Evolutionary conservation across 495 filamentous ascomycete species (phyloP).

Genomic region (Hypoxylon cercidicola): DNA sequence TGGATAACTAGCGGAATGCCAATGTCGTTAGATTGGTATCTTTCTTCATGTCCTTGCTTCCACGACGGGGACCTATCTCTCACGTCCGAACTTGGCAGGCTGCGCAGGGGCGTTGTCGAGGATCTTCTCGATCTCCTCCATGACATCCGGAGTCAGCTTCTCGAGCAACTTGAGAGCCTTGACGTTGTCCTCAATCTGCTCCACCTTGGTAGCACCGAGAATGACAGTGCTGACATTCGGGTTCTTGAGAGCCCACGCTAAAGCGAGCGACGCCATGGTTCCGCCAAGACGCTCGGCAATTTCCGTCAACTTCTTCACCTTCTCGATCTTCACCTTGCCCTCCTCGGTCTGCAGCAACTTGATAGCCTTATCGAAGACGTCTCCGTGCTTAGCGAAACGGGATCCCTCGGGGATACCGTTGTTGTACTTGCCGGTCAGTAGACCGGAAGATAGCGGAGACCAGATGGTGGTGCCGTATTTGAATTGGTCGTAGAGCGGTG

Average conservation of each 20-base stretch:
- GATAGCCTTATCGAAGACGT: constrained; percentile 52
- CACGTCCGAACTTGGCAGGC: constrained; percentile 26
- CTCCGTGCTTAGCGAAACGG: constrained; percentile 60
- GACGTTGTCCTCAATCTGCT: constrained; percentile 77
- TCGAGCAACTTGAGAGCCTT: constrained; percentile 70
- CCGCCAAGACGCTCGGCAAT: constrained; percentile 74
- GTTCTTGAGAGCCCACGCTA: constrained; percentile 83
- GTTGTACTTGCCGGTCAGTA: constrained; percentile 86
- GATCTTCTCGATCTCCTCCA: constrained; percentile 74
- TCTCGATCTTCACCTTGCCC: constrained; percentile 51
- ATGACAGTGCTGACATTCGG: constrained; percentile 78
- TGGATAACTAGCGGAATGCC: too few relatives aligned
- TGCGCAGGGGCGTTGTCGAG: constrained; percentile 39
- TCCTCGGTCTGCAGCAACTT: constrained; percentile 47
- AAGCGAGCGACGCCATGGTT: constrained; percentile 60
- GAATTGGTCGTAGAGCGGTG: constrained; percentile 68
- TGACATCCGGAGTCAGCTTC: constrained; percentile 71
- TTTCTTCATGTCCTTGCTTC: neutral
- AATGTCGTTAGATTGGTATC: too few relatives aligned
- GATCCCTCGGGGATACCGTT: constrained; percentile 68
- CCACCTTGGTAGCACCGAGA: constrained; percentile 73
- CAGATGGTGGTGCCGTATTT: constrained; percentile 78
- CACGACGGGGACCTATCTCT: constrained; percentile 14
- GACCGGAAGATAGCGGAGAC: constrained; percentile 73
- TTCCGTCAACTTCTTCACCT: constrained; percentile 61